Conservation (phyloP, 805 yeast genomes). For the Starmerella bombicola region DNA sequence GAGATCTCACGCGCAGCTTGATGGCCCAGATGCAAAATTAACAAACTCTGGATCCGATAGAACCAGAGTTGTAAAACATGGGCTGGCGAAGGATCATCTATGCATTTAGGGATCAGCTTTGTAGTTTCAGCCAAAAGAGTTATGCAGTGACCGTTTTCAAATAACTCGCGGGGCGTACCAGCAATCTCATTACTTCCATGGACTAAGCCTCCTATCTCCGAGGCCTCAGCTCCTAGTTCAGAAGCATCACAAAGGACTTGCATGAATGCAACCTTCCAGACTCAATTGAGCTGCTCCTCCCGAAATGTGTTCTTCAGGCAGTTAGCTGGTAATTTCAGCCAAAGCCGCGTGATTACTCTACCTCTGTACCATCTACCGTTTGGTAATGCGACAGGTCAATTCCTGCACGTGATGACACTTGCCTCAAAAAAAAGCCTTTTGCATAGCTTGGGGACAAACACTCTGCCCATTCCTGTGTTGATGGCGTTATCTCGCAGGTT, state of each 20-base stretch:
- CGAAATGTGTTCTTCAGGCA: too few relatives aligned
- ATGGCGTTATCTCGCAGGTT: too few relatives aligned
- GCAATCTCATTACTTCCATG: neutral
- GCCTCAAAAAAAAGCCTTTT: too few relatives aligned
- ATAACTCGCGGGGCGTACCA: conserved; percentile 10
- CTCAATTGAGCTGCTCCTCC: neutral
- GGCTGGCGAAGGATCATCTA: conserved; percentile 4
- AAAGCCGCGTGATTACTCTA: too few relatives aligned
- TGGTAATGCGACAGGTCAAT: too few relatives aligned
- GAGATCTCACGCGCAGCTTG: conserved; percentile 28
- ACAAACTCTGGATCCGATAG: conserved; percentile 23
- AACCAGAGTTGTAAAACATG: conserved; percentile 26
- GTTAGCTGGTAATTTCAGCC: too few relatives aligned
- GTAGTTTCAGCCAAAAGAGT: conserved; percentile 24
- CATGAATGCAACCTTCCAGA: conserved; percentile 1
- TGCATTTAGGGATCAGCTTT: conserved; percentile 12
- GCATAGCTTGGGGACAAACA: too few relatives aligned
- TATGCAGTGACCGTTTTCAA: conserved; percentile 20
- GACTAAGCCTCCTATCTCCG: neutral
- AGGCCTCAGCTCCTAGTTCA: conserved; percentile 1
- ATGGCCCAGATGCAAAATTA: conserved; percentile 23
- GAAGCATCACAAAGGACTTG: conserved; percentile 1
- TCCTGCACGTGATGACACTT: too few relatives aligned
- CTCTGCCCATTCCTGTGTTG: too few relatives aligned
- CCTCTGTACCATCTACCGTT: too few relatives aligned